Evolutionary conservation across 2,329 filamentous ascomycete species (phyloP).

Genomic region (Fusarium poae): DNA sequence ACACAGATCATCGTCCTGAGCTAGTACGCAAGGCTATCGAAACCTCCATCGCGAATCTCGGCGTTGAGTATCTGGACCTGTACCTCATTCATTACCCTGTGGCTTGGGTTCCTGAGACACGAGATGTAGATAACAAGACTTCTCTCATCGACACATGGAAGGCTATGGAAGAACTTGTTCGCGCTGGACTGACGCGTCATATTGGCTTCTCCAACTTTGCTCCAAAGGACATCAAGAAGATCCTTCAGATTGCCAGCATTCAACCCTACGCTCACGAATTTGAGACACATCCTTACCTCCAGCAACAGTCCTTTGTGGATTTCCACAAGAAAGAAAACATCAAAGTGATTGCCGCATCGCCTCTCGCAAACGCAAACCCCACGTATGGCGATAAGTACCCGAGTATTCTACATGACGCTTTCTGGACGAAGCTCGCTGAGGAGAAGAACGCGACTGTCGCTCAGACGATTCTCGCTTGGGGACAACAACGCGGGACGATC

Average conservation of each 20-base stretch:
- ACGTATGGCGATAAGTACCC: slow-evolving; percentile 40
- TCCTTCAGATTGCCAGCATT: slow-evolving; percentile 54
- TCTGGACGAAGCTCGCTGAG: slow-evolving; percentile 35
- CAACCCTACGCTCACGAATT: slow-evolving; percentile 49
- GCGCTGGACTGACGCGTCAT: slow-evolving; percentile 37
- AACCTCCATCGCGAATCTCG: slow-evolving; percentile 50
- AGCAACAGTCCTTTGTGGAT: slow-evolving; percentile 48
- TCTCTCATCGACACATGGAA: slow-evolving; percentile 51
- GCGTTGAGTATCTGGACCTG: slow-evolving; percentile 52
- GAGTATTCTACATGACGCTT: slow-evolving; percentile 34
- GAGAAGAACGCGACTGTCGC: slow-evolving; percentile 42
- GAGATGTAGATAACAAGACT: slow-evolving; percentile 36
- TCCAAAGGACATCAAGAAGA: slow-evolving; percentile 61
- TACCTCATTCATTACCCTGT: slow-evolving; percentile 51
- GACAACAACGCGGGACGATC: slow-evolving; percentile 37
- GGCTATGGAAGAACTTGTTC: slow-evolving; percentile 49
- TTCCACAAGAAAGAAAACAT: slow-evolving; percentile 50
- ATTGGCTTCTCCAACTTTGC: slow-evolving; percentile 71
- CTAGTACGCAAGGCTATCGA: slow-evolving; percentile 50
- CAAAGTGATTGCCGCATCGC: slow-evolving; percentile 43
- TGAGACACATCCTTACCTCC: slow-evolving; percentile 73
- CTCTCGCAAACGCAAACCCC: slow-evolving; percentile 44
- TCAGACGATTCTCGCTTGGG: slow-evolving; percentile 43
- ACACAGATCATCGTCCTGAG: slow-evolving; percentile 51
- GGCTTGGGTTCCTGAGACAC: slow-evolving; percentile 42